Base-by-base conservation (phyloP, 1,284 basidiomycete genomes). In the Crucibulum parvulum region DNA sequence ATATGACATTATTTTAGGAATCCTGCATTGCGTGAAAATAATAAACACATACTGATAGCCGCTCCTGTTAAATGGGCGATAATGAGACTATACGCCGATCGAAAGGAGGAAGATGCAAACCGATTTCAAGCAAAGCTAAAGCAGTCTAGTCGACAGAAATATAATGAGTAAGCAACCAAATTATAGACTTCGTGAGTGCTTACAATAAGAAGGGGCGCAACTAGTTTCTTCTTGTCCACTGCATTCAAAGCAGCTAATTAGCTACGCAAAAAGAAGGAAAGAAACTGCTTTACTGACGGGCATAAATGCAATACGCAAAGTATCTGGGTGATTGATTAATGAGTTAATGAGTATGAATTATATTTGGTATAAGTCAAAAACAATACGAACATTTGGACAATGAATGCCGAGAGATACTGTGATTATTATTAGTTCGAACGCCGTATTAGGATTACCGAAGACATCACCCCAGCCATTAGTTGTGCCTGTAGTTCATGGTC, bases 341-440 rank as follows among this genome's bases (percentile, higher is more conserved):
- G 31, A 13, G 31, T 50, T 24, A 56, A 45, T 50, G 31, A 13
- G 31, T 6, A 13, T 13, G n/a, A 13, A 34, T 50, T 16, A 11
- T 43, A 13, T 13, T 43, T 16, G 13, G 4, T 16, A 43, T 43
- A 43, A 43, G 3, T 4, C 39, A 43, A 16, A 31, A 31, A 50
- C 36, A 51, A 13, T 8, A 56, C 64, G 55, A 41, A 67, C 67
- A 67, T 56, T 48, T 70, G 68, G 11, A 70, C 68, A 6, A 62
- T 51, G 43, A 70, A 67, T 1, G 64, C 62, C 15, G 68, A 67
- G 11, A 67, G 50, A 55, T 65, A 70, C 60, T 63, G 53, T 11
- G 18, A 15, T n/a, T 16, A 37, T 13, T 13, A n/a, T 35, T n/a
- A 51, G 13, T 8, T 10, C 16, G 1, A 6, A n/a, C n/a, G 34